Percentiles rank a stretch among this genome's conserved stretches.
Conservation (phyloP, 2,329 filamentous ascomycete species). For the Diaporthe caulivora region DNA sequence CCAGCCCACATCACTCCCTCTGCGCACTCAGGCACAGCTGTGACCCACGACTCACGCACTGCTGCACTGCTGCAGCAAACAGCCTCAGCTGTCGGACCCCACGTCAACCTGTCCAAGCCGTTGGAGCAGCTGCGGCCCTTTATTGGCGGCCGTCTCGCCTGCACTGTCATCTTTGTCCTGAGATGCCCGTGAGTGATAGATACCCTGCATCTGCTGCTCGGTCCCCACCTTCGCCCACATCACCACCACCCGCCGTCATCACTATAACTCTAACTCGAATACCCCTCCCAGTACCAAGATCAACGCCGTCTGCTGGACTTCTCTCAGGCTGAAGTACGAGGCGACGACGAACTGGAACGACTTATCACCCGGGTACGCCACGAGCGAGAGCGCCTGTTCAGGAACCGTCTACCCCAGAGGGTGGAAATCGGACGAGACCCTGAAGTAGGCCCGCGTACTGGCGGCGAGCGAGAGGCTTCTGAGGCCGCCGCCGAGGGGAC, state of each 20-base stretch:
- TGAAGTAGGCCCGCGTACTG: neutral
- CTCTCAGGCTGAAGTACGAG: slow-evolving; percentile 34
- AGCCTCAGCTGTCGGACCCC: slow-evolving; percentile 5
- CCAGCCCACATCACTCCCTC: neutral
- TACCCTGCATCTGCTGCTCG: slow-evolving; percentile 11
- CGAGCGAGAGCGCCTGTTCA: slow-evolving; percentile 11
- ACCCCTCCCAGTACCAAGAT: slow-evolving; percentile 17
- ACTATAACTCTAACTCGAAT: neutral
- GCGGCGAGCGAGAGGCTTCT: slow-evolving; percentile 35
- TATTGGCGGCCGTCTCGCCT: slow-evolving; percentile 19
- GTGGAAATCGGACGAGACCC: slow-evolving; percentile 20
- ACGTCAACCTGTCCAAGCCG: slow-evolving; percentile 8
- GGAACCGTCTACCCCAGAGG: slow-evolving; percentile 17
- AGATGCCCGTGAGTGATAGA: slow-evolving; percentile 33
- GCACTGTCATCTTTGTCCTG: slow-evolving; percentile 27
- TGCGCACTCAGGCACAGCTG: neutral
- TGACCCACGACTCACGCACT: slow-evolving; percentile 10
- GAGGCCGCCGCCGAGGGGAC: slow-evolving; percentile 34
- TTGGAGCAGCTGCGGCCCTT: slow-evolving; percentile 30
- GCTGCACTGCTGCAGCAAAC: slow-evolving; percentile 23
- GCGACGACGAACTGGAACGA: slow-evolving; percentile 31
- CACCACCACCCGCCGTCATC: neutral
- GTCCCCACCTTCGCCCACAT: slow-evolving; percentile 1
- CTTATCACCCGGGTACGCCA: slow-evolving; percentile 14
- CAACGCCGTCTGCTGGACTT: slow-evolving; percentile 32